Base-by-base conservation (phyloP, 2,329 filamentous ascomycete genomes). In the Exophiala viscosa region DNA sequence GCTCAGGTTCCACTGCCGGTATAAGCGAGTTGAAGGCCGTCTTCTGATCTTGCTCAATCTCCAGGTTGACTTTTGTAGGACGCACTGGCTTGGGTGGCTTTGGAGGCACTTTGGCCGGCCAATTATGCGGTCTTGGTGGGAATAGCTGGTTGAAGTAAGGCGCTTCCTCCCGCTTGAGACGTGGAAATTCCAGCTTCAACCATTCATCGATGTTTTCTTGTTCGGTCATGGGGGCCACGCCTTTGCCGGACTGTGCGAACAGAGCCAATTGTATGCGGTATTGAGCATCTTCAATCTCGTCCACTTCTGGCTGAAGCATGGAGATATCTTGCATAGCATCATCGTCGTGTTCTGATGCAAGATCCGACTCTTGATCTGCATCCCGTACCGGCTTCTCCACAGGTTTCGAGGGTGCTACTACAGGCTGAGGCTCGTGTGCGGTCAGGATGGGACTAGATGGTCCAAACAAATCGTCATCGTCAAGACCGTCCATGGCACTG, bases 11-110 rank as follows among this genome's bases (percentile, higher is more conserved):
- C 20, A 48, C 31, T 13, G 50, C 40, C 15, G 53, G 47, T 2
- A 48, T 48, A 11, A 83, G 78, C n/a, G 92, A 82, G 50, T 85
- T 84, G 67, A 97, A 99, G 20, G 81, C 77, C 62, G 90, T 90
- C 68, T 95, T 89, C 60, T 95, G 88, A 63, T 97, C 93, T 42
- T 82, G 79, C 2, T 88, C 87, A 32, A 97, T 75, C 56, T 99
- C 93, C 11, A 99, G 77, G 56, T 84, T 90, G 51, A 96, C 79
- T 70, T 99, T 99, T 15, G 87, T 91, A 0, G 90, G 90, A 4
- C 90, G 80, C 3, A 97, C 78, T 13, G 88, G 78, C 69, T 91
- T 93, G 0, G 90, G 88, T 36, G 84, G 85, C 69, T 90, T 95
- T 1, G 78, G 60, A 0, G 91, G 90, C 35, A 84, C 82, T 70